These are phyloP conservation scores for Lanmaoa pseudosensibilis DNA, from an alignment of 768 basidiomycete species.

Conservation along the genomic window DNA sequence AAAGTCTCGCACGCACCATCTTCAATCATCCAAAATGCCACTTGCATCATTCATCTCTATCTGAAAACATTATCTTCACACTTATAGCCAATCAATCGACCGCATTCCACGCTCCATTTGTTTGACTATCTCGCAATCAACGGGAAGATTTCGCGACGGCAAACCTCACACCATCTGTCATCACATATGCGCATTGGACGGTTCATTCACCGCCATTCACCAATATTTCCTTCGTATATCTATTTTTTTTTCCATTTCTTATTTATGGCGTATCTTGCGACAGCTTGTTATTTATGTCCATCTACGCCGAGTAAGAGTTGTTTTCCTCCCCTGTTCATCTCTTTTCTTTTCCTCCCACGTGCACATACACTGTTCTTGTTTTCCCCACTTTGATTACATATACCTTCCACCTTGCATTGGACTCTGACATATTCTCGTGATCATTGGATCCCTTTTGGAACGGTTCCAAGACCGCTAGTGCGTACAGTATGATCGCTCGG, in stretches of 20 bases:
- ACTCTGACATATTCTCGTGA: conserved; percentile 13
- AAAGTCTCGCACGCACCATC: conserved; percentile 9
- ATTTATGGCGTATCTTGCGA: conserved; percentile 36
- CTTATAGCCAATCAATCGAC: conserved; percentile 22
- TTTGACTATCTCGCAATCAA: conserved; percentile 27
- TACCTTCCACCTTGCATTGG: conserved; percentile 16
- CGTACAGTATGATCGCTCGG: conserved; percentile 18
- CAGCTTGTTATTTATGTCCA: conserved; percentile 31
- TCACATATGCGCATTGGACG: conserved; percentile 32
- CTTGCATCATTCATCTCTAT: conserved; percentile 21
- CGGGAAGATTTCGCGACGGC: conserved; percentile 8
- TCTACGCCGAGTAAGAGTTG: conserved; percentile 25
- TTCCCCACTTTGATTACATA: background rate
- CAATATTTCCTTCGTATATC: conserved; percentile 17
- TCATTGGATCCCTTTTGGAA: conserved; percentile 13
- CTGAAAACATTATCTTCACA: conserved; percentile 21
- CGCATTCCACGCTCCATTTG: conserved; percentile 33
- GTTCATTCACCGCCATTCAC: conserved; percentile 25
- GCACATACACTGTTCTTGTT: conserved; percentile 6
- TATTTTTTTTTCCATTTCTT: conserved; percentile 10
- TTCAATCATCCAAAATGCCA: conserved; percentile 15
- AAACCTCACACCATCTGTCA: conserved; percentile 26
- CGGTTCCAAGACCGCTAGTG: conserved; percentile 23
- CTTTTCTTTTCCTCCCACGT: background rate
- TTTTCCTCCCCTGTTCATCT: background rate